Percentiles rank a stretch among this genome's conserved stretches.
Evolutionary conservation across 768 basidiomycete genomes (phyloP).

Genomic region (Pisolithus microcarpus): DNA sequence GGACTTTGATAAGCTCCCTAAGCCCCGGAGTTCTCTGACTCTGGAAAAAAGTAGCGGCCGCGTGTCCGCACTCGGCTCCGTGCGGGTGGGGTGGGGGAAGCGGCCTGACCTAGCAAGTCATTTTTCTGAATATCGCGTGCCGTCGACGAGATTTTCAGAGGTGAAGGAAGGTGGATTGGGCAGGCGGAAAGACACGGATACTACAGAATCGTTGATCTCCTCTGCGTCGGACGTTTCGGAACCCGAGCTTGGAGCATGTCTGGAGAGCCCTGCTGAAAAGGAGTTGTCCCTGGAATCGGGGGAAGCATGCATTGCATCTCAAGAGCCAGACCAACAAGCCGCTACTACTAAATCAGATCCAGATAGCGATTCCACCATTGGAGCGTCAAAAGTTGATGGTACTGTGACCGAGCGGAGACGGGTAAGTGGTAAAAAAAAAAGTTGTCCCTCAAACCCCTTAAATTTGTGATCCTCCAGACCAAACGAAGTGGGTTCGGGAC

Average conservation of each 20-base stretch:
- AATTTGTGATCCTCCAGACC: conserved; percentile 15
- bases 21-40: conserved; percentile 48
- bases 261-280: conserved; percentile 19
- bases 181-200: conserved; percentile 42
- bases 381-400: conserved; percentile 35
- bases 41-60: conserved; percentile 47
- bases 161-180: conserved; percentile 52
- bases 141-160: conserved; percentile 67
- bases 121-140: conserved; percentile 47
- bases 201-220: conserved; percentile 51
- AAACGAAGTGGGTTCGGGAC: conserved; percentile 16
- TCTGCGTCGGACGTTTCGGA: conserved; percentile 73
- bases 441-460: conserved; percentile 11
- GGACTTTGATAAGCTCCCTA: conserved; percentile 82
- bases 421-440: conserved; percentile 21
- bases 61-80: conserved; percentile 59
- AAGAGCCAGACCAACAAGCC: conserved; percentile 6
- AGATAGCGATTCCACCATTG: conserved; percentile 84
- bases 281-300: conserved; percentile 11
- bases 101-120: conserved; percentile 48
- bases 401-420: conserved; percentile 13
- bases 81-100: conserved; percentile 67
- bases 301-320: conserved; percentile 7
- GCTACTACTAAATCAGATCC: conserved; percentile 45
- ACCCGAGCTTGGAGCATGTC: conserved; percentile 38